A percentile compares a stretch with the other conserved stretches of the same genome.
These are phyloP conservation scores for Pontederia paniculata DNA, from an alignment of 176 grass and related monocot species.

Conservation along the genomic window DNA sequence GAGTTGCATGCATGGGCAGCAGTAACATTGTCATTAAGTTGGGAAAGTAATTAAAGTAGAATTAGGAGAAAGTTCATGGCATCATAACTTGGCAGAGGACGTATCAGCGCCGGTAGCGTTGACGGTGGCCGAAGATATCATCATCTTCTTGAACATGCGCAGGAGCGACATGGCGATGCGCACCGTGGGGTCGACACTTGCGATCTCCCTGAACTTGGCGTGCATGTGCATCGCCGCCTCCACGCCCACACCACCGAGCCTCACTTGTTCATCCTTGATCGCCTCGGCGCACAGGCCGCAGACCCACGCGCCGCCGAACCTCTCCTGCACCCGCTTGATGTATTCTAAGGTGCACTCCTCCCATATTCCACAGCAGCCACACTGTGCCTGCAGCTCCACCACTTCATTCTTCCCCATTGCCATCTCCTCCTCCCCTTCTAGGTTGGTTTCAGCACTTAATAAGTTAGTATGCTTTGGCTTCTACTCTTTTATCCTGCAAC, in stretches of 20 bases:
- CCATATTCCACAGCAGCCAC: slow-evolving; percentile 43
- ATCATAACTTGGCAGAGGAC: background rate
- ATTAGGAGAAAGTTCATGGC: no score
- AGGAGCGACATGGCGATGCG: slow-evolving; percentile 39
- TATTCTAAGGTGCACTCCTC: slow-evolving; percentile 57
- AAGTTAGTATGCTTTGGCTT: background rate
- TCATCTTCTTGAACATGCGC: slow-evolving; percentile 38
- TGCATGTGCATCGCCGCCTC: slow-evolving; percentile 30
- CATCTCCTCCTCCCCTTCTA: background rate
- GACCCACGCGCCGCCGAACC: slow-evolving; percentile 54
- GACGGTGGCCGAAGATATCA: background rate
- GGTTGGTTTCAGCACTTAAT: background rate
- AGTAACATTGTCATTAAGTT: no score
- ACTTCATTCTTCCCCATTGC: slow-evolving; percentile 7
- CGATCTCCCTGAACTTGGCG: slow-evolving; percentile 30
- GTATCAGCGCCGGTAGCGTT: background rate
- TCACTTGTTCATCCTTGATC: slow-evolving; percentile 41
- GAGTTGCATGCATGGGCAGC: no score
- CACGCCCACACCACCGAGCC: slow-evolving; percentile 28
- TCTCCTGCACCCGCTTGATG: slow-evolving; percentile 29
- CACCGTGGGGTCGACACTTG: slow-evolving; percentile 13
- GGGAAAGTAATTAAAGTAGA: background rate
- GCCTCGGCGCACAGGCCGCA: slow-evolving; percentile 56
- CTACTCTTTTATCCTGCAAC: background rate
- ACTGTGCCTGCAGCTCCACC: slow-evolving; percentile 23